These are phyloP conservation scores for Monascus purpureus DNA, from an alignment of 495 filamentous ascomycete species.

Conservation along the genomic window DNA sequence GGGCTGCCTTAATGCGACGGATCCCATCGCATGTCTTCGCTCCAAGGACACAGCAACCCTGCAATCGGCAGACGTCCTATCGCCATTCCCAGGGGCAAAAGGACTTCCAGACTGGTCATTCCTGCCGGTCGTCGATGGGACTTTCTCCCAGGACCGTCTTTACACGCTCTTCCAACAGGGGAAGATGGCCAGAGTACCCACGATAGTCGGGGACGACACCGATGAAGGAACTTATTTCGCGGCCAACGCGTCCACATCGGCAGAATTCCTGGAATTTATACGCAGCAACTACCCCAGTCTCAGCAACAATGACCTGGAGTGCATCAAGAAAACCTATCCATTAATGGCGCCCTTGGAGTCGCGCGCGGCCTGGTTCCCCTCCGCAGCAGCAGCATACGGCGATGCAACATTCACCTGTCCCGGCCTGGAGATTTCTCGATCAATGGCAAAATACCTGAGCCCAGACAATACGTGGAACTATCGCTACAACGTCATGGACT, in stretches of 20 bases:
- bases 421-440: conserved; percentile 22
- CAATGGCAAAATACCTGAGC: conserved; percentile 24
- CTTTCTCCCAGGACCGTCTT: conserved; percentile 38
- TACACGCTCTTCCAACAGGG: conserved; percentile 39
- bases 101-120: conserved; percentile 30
- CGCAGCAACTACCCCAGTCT: conserved; percentile 46
- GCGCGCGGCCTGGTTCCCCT: conserved; percentile 39
- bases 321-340: conserved; percentile 45
- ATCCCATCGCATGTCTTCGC: conserved; percentile 44
- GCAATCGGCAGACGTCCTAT: conserved; percentile 30
- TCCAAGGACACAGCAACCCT: conserved; percentile 31
- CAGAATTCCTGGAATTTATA: conserved; percentile 40
- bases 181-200: conserved; percentile 45
- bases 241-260: conserved; percentile 23
- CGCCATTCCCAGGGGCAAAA: conserved; percentile 35
- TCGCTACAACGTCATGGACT: conserved; percentile 46
- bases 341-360: conserved; percentile 18
- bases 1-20: conserved; percentile 24
- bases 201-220: conserved; percentile 49
- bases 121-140: conserved; percentile 41
- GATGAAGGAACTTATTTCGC: conserved; percentile 54
- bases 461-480: conserved; percentile 38
- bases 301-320: conserved; percentile 28
- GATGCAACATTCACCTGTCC: conserved; percentile 57
- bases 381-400: conserved; percentile 46